These are phyloP conservation scores for Trichoderma asperellum DNA, from an alignment of 2,329 filamentous ascomycete species.

Conservation along the genomic window DNA sequence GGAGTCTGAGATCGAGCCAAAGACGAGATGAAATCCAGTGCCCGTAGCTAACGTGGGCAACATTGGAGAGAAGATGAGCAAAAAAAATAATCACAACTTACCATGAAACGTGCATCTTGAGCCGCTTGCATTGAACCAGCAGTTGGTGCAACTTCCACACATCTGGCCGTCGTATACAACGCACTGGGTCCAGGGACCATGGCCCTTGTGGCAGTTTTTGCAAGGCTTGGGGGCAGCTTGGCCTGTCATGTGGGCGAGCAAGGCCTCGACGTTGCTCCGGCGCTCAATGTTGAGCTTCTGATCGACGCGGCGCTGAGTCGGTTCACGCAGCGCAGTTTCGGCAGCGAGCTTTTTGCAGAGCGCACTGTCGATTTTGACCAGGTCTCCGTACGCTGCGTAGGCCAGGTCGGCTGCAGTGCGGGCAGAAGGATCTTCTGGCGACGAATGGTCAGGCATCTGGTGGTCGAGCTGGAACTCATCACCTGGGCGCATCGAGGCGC, in stretches of 20 bases:
- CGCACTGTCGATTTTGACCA: constrained; percentile 56
- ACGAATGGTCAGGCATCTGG: constrained; percentile 21
- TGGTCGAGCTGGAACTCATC: constrained; percentile 26
- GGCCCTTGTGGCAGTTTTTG: constrained; percentile 64
- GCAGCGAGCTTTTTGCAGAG: constrained; percentile 58
- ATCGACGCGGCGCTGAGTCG: constrained; percentile 57
- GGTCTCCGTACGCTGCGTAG: constrained; percentile 50
- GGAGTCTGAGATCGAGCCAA: not conserved
- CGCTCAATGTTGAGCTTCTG: constrained; percentile 60
- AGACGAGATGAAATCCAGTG: not conserved
- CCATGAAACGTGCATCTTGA: constrained; percentile 64
- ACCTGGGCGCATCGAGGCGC: constrained; percentile 7
- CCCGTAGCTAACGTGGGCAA: not conserved
- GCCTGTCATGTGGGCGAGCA: constrained; percentile 62
- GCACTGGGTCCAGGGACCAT: constrained; percentile 62
- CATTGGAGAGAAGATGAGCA: not conserved
- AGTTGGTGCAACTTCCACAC: constrained; percentile 65
- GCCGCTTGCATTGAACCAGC: constrained; percentile 66
- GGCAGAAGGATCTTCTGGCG: constrained; percentile 18
- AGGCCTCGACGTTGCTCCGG: constrained; percentile 62
- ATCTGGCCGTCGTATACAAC: constrained; percentile 64
- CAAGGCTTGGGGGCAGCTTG: constrained; percentile 53
- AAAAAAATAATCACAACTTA: constrained; percentile 39
- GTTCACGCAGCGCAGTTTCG: constrained; percentile 54
- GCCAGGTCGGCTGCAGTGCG: constrained; percentile 54